phyloP scores from a whole-genome alignment of 1,284 basidiomycete genomes.

The Schizophyllum commune region DNA sequence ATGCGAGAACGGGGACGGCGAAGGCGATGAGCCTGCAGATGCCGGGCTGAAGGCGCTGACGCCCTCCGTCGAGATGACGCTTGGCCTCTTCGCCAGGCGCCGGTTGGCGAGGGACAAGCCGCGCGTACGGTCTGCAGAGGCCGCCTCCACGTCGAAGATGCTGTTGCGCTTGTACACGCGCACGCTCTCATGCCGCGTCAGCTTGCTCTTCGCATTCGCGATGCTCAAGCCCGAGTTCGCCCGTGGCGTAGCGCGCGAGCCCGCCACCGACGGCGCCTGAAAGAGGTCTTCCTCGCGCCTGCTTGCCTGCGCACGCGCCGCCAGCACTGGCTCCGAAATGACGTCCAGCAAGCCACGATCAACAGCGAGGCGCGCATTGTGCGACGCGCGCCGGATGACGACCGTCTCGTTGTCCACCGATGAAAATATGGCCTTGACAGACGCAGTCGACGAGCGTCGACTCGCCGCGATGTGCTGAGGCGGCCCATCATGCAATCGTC shows the following conservation, averaged over 20 bases:
- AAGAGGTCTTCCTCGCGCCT: constrained; percentile 58
- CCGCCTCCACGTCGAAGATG: constrained; percentile 23
- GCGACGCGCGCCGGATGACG: constrained; percentile 62
- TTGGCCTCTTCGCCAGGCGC: constrained; percentile 37
- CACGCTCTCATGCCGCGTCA: constrained; percentile 61
- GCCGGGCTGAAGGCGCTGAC: constrained; percentile 19
- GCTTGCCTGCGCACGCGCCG: constrained; percentile 52
- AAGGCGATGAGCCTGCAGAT: constrained; percentile 25
- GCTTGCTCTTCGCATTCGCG: constrained; percentile 43
- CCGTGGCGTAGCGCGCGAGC: constrained; percentile 30
- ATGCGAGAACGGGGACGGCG: constrained; percentile 33
- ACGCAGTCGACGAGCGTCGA: constrained; percentile 50
- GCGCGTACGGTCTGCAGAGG: constrained; percentile 8
- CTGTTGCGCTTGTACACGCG: constrained; percentile 49
- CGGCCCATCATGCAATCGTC: constrained; percentile 8
- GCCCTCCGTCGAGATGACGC: constrained; percentile 28
- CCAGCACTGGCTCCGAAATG: constrained; percentile 53
- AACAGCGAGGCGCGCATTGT: constrained; percentile 57
- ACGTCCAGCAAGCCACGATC: constrained; percentile 65
- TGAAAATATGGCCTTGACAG: constrained; percentile 48
- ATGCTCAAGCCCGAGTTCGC: constrained; percentile 46
- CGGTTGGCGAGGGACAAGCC: constrained; percentile 22
- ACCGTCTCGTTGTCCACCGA: constrained; percentile 50
- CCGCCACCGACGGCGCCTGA: constrained; percentile 38
- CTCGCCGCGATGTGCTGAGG: constrained; percentile 23